Conservation (phyloP, 139 green algal species). For the Chlorella sp. region DNA sequence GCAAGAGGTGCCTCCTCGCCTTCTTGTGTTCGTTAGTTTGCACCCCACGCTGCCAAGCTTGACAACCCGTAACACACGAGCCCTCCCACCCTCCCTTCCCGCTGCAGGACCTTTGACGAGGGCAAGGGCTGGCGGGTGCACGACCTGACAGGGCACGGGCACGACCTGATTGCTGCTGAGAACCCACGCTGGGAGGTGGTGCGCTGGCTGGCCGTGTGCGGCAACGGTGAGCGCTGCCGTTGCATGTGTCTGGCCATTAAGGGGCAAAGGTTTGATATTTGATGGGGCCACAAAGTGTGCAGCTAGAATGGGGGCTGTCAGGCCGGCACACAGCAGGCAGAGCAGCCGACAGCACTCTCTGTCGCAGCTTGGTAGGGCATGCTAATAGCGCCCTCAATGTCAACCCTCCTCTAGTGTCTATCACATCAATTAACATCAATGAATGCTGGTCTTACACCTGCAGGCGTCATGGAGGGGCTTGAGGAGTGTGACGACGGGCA, state of each 20-base stretch:
- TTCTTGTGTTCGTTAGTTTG: too few species aligned
- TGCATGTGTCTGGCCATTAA: too few species aligned
- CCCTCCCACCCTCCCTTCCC: background rate
- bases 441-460: too few species aligned
- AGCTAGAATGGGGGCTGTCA: too few species aligned
- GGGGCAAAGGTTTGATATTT: too few species aligned
- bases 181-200: conserved; percentile 78
- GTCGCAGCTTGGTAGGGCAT: too few species aligned
- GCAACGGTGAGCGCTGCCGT: conserved; percentile 67
- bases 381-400: too few species aligned
- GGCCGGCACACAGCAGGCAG: background rate
- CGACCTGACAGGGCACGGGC: conserved; percentile 78
- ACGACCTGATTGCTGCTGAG: conserved; percentile 75
- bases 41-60: background rate
- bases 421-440: too few species aligned
- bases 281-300: too few species aligned
- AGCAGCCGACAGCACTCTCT: too few species aligned
- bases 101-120: conserved; percentile 80
- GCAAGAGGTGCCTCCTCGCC: too few species aligned
- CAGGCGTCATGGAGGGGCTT: conserved; percentile 73
- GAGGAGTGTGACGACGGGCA: conserved; percentile 91
- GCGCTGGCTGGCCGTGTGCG: conserved; percentile 77
- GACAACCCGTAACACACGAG: background rate
- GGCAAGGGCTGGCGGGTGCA: conserved; percentile 70
- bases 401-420: background rate